Percentiles rank a stretch among this genome's conserved stretches.
These are phyloP conservation scores for Beauveria bassiana DNA, from an alignment of 2,329 filamentous ascomycete species.

Conservation along the genomic window DNA sequence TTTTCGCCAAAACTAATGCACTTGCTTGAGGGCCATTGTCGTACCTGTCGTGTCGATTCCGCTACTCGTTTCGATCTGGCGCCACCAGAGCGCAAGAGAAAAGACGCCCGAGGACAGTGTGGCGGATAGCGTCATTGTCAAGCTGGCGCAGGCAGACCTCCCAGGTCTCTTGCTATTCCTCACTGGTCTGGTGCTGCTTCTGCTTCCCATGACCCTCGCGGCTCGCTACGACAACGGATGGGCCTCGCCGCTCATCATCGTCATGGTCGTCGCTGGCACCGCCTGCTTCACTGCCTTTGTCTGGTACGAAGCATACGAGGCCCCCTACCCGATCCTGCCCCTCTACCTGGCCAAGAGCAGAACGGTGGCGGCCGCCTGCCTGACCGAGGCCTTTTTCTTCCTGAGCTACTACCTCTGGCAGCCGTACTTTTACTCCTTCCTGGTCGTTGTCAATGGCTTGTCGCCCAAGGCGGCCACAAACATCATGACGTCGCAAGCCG, in stretches of 20 bases:
- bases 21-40: conserved; percentile 39
- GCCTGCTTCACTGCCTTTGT: conserved; percentile 4
- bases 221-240: conserved; percentile 3
- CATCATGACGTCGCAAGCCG: not conserved
- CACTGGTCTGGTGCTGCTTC: not conserved
- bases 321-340: not conserved
- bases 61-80: conserved; percentile 41
- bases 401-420: conserved; percentile 5
- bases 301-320: not conserved
- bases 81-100: conserved; percentile 44
- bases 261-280: not conserved
- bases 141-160: not conserved
- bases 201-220: conserved; percentile 4
- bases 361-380: conserved; percentile 2
- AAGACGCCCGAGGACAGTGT: conserved; percentile 19
- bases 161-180: not conserved
- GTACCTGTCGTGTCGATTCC: conserved; percentile 49
- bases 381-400: conserved; percentile 4
- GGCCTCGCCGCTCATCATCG: not conserved
- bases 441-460: conserved; percentile 1
- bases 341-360: not conserved
- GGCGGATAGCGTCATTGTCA: conserved; percentile 10
- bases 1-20: no score
- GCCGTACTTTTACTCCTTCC: conserved; percentile 9
- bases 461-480: conserved; percentile 5